Evolutionary conservation across 805 yeast genomes (phyloP), one percentile per base, ranked within the genome.

Genomic region (Hyphopichia homilentoma): DNA sequence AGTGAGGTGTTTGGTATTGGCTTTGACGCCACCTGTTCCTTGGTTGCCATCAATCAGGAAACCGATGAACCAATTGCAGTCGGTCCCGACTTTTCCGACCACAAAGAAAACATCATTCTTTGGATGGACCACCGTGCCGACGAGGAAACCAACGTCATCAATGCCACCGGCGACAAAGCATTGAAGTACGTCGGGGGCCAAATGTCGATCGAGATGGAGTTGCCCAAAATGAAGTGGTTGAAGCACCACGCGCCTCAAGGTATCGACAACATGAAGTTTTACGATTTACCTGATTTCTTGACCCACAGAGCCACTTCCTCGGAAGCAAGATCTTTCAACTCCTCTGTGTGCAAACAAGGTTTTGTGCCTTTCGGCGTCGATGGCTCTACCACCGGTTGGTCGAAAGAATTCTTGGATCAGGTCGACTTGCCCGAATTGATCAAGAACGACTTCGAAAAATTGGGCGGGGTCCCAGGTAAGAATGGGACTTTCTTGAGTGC

Each of bases 121-220:
- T 93, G 98, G 98, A 90, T 93, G 97, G 98, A 93, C 64, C 98
- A 93, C 59, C 75, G 98, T 42, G 97, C 97, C 0, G 80, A 72
- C 11, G 65, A 68, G 6, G 96, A 90, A 54, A 88, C 96, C 9
- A 65, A 77, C 35, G 75, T 67, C 35, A 88, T 93, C 56, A 90
- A 90, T 59, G 76, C 81, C 25, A 83, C 96, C 0, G 73, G 74
- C 21, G 94, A 87, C 52, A 77, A 75, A 50, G 77, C 85, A 36
- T 70, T 93, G 50, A 83, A 85, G 55, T 93, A 86, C 55, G 97
- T 93, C 13, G 98, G 98, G 38, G 97, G 97, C 13, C 81, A 80
- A 48, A 90, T 93, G 97, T 88, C 97, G 31, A 84, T 93, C 50
- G 98, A 90, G 60, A 93, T 93, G 97, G 97, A 93, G 55, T 71